Conservation (phyloP, 73 alveolate genomes). For the Paramecium tetraurelia region DNA sequence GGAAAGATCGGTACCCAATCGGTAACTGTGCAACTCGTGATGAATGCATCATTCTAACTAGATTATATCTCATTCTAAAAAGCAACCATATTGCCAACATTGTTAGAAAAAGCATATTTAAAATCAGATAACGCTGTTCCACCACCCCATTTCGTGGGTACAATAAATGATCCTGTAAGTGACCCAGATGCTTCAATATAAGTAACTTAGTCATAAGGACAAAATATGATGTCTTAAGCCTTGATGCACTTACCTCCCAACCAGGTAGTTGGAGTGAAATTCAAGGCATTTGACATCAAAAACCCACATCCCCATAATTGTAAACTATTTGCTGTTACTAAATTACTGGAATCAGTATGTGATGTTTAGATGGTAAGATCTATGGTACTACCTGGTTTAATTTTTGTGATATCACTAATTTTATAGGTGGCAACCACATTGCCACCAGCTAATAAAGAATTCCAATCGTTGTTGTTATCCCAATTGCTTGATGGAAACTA, state of each 20-base stretch:
- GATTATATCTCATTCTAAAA: background rate
- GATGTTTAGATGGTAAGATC: background rate
- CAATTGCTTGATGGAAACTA: background rate
- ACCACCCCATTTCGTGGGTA: background rate
- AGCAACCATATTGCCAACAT: constrained; percentile 13
- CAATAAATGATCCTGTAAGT: background rate
- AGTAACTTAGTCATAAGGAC: background rate
- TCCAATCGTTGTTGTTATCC: constrained; percentile 4
- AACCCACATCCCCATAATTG: constrained; percentile 30
- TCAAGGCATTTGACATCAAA: background rate
- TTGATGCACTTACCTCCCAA: background rate
- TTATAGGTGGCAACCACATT: constrained; percentile 16
- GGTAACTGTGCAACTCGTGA: background rate
- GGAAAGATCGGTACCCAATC: constrained; percentile 23
- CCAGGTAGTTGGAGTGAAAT: background rate
- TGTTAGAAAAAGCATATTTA: background rate
- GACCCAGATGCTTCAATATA: background rate
- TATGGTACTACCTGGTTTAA: background rate
- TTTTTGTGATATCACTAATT: background rate
- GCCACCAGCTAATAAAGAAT: background rate
- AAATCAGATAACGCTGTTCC: background rate
- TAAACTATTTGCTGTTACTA: background rate
- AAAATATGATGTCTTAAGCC: background rate
- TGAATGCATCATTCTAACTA: background rate
- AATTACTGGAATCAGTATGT: constrained; percentile 18